Evolutionary conservation across 768 basidiomycete genomes (phyloP).

Genomic region (Pilatotrama ljubarskyi): DNA sequence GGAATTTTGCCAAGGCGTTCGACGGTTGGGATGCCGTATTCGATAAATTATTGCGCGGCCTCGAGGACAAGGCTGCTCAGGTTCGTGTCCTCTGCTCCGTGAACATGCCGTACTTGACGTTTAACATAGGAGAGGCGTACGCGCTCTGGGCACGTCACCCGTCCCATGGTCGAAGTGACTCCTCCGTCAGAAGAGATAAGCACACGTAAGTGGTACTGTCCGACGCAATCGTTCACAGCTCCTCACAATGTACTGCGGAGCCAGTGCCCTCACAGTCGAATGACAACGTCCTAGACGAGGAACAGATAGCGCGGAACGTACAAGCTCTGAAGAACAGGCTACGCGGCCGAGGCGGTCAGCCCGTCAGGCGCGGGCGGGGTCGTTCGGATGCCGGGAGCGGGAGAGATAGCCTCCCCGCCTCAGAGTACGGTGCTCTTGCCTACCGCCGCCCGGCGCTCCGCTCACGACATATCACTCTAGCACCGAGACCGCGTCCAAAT

Average conservation of each 20-base stretch:
- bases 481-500: conserved; percentile 55
- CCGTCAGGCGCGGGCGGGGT: conserved; percentile 49
- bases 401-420: conserved; percentile 60
- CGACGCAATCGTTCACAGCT: background rate
- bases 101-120: background rate
- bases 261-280: conserved; percentile 50
- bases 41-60: conserved; percentile 67
- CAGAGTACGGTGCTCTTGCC: conserved; percentile 57
- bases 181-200: conserved; percentile 61
- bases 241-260: background rate
- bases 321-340: conserved; percentile 85
- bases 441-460: background rate
- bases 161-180: conserved; percentile 39
- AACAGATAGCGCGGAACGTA: conserved; percentile 91
- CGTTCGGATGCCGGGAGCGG: conserved; percentile 55
- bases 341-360: conserved; percentile 69
- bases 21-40: conserved; percentile 83
- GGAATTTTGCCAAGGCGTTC: conserved; percentile 72
- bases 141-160: conserved; percentile 48
- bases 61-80: conserved; percentile 76
- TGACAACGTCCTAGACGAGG: conserved; percentile 68
- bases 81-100: conserved; percentile 35
- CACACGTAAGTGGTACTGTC: conserved; percentile 45
- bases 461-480: conserved; percentile 31
- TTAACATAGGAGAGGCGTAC: conserved; percentile 68